Percentiles rank a stretch among this genome's conserved stretches.
phyloP scores from a whole-genome alignment of 139 green algal genomes.

The Nannochloris sp. region DNA sequence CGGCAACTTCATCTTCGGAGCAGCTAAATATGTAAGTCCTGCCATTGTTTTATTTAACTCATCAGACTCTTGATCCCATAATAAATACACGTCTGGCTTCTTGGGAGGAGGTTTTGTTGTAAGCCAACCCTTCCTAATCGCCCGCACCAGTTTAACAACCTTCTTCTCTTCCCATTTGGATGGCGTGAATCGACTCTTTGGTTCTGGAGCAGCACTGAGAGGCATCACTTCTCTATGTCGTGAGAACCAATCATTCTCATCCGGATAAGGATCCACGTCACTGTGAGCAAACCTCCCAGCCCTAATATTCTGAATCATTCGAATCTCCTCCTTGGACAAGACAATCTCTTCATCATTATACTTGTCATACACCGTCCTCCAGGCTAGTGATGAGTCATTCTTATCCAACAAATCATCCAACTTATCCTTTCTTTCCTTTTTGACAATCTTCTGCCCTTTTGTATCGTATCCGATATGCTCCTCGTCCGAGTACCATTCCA shows the following conservation, averaged over 20 bases:
- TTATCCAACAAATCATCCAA: constrained; percentile 67
- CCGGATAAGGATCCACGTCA: constrained; percentile 62
- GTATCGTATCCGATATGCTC: constrained; percentile 91
- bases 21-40: constrained; percentile 83
- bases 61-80: constrained; percentile 84
- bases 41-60: constrained; percentile 49
- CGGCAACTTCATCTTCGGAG: constrained; percentile 82
- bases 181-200: constrained; percentile 92
- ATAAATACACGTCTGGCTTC: constrained; percentile 60
- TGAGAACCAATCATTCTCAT: constrained; percentile 71
- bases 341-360: constrained; percentile 96
- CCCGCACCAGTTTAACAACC: constrained; percentile 76
- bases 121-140: constrained; percentile 88
- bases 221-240: constrained; percentile 64
- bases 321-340: constrained; percentile 78
- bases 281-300: constrained; percentile 78
- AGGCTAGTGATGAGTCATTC: constrained; percentile 35
- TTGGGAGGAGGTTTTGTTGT: constrained; percentile 34
- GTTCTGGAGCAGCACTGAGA: constrained; percentile 71
- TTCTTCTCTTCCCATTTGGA: constrained; percentile 94
- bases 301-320: constrained; percentile 85
- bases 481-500: constrained; percentile 93
- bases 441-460: constrained; percentile 59
- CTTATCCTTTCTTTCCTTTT: constrained; percentile 45
- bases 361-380: constrained; percentile 86